Base-by-base conservation (phyloP, 805 yeast genomes). In the Pichia nakasei region DNA sequence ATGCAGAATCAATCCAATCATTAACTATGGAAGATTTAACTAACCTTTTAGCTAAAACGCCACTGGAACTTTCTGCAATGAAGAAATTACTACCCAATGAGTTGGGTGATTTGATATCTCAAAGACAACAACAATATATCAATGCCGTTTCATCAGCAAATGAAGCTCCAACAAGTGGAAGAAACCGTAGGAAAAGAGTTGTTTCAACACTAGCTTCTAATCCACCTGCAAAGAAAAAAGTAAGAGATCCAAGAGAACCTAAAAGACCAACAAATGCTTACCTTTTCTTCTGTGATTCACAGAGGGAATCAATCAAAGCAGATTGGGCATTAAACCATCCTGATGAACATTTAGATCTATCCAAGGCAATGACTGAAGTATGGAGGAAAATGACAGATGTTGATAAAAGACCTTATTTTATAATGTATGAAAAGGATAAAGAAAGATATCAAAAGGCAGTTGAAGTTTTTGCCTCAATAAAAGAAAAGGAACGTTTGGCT, bases 221-320 rank as follows among this genome's bases (percentile, higher is more conserved):
- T 34, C 32, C 52, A 11, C 44, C 59, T 24, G 57, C 64, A 37
- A 49, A 53, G 50, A 53, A 60, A 48, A 51, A 56, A 44, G 68
- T 72, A 9, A 76, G 88, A 54, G 95, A 88, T 60, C 96, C 96
- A 9, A 80, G 79, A 52, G 72, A 82, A 55, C 97, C 96, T 19
- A 86, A 84, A 54, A 72, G 94, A 55, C 96, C 96, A 6, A 82
- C 93, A 4, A 89, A 88, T 61, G 95, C 96, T 5, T 89, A 88
- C 56, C 68, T 86, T 49, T 75, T 86, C 33, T 88, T 83, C 57
- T 89, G 96, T 63, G 97, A 89, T 47, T 66, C 75, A 65, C 94
- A 86, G 56, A 85, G 85, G 61, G 95, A 85, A 38, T 69, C 73
- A 40, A 73, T 86, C 33, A 78, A 76, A 48, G 70, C 73, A 41